Base-by-base conservation (phyloP, 805 yeast genomes). In the Suhomyces sp. region DNA sequence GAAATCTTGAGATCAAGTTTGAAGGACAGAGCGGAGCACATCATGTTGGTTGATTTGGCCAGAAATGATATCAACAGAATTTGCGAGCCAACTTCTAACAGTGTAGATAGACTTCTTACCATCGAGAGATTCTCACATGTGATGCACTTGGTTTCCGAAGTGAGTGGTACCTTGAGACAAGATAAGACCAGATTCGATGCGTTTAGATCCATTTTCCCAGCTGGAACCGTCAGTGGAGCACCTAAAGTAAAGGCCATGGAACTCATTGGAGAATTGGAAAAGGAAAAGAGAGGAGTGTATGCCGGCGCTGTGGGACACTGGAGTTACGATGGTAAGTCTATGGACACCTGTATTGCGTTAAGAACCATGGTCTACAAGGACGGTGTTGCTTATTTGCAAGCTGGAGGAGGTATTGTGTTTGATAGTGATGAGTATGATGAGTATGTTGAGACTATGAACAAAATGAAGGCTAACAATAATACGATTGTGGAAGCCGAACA, bases 291-390 rank as follows among this genome's bases (percentile, higher is more conserved):
- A 55, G 98, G 98, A 29, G 90, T 91, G 6, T 93, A 93, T 56
- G 98, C 99, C 0, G 98, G 98, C 43, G 98, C 98, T 2, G 98
- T 93, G 13, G 98, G 99, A 6, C 84, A 85, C 58, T 93, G 97
- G 96, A 88, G 96, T 1, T 93, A 90, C 57, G 96, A 88, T 53
- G 88, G 91, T n/a, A 79, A 77, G 49, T 76, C 88, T 19, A 91
- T 93, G 98, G 95, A 93, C 56, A 93, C 98, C 1, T 93, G 98
- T 65, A 93, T 93, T 58, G 98, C 98, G 0, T 70, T 93, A 50
- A 78, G 99, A 65, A 93, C 99, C 0, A 91, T 93, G 98, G 88
- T 93, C 28, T 83, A 77, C 56, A 93, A 93, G 56, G 87, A 91
- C 48, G 91, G 90, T 17, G 70, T 77, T 34, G 97, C 96, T 0